phyloP scores from a whole-genome alignment of 2,329 filamentous ascomycete species.

The Aspergillus terreus region DNA sequence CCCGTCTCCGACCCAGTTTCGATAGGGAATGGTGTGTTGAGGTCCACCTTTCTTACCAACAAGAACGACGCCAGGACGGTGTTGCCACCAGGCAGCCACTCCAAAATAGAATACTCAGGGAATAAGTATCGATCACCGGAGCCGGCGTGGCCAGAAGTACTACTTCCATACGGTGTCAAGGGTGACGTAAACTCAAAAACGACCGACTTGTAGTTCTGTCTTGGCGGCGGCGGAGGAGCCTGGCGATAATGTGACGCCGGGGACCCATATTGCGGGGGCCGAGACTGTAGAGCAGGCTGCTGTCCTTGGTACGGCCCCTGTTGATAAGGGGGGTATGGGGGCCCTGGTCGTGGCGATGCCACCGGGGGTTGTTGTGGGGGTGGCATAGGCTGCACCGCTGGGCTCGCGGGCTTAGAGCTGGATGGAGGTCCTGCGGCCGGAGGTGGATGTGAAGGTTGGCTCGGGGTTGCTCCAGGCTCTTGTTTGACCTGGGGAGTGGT shows the following conservation, averaged over 20 bases:
- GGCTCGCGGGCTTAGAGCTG: slow-evolving; percentile 15
- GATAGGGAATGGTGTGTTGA: slow-evolving; percentile 36
- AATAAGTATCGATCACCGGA: slow-evolving; percentile 48
- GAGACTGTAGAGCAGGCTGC: slow-evolving; percentile 34
- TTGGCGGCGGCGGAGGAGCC: slow-evolving; percentile 31
- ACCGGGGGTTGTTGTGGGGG: slow-evolving; percentile 16
- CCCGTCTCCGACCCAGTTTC: slow-evolving; percentile 28
- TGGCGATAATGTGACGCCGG: slow-evolving; percentile 32
- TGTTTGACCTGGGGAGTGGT: slow-evolving; percentile 24
- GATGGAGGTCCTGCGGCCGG: neutral
- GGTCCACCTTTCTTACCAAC: slow-evolving; percentile 41
- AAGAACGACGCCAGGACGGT: slow-evolving; percentile 48
- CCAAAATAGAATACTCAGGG: slow-evolving; percentile 47
- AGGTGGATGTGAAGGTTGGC: slow-evolving; percentile 8
- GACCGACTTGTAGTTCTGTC: slow-evolving; percentile 43
- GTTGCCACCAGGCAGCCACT: slow-evolving; percentile 44
- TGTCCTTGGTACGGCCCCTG: slow-evolving; percentile 30
- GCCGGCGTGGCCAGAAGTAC: slow-evolving; percentile 37
- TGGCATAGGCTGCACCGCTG: slow-evolving; percentile 22
- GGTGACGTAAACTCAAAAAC: slow-evolving; percentile 47
- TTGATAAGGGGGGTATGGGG: slow-evolving; percentile 27
- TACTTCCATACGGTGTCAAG: slow-evolving; percentile 39
- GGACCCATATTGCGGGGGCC: slow-evolving; percentile 31
- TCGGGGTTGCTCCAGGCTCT: slow-evolving; percentile 19
- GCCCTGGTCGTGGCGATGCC: slow-evolving; percentile 22